Base-by-base conservation (phyloP, 345 rosid genomes). In the Triadica sebifera region DNA sequence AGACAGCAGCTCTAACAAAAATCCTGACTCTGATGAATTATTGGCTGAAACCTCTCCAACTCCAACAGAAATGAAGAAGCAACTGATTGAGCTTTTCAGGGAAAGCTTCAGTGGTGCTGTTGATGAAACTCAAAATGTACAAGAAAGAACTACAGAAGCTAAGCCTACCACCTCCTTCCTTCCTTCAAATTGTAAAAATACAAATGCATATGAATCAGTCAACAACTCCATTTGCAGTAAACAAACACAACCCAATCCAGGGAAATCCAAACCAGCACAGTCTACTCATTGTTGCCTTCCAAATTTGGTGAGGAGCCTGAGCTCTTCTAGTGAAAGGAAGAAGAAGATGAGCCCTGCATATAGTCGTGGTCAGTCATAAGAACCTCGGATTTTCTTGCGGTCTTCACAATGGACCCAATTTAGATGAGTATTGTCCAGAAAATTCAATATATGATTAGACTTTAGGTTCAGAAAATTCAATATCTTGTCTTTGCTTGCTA, bases 211-310 rank as follows among this genome's bases (percentile, higher is more conserved):
- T 15, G 79, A 58, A 65, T 59, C 79, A 9, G 45, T 19, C 11
- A 51, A 71, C 13, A 70, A 65, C 57, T 79, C 88, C n/a, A 65
- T 57, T 25, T 12, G 15, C 65, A 76, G 84, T 16, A 55, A 45
- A 38, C 74, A 63, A 65, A 34, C 79, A 41, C 59, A 50, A 70
- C 73, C 53, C n/a, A 38, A 29, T 15, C 38, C 43, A 3, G 70
- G 24, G 29, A 85, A 80, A 73, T 65, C 66, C 17, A 85, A 83
- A 75, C 51, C 90, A 46, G 45, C 69, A 16, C 69, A 66, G 19
- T 82, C 83, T 70, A 50, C 78, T 24, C 81, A 66, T 11, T 72
- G 89, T 77, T 87, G 90, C 85, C 69, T 89, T 34, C 89, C 94
- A 9, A 70, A 74, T 65, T 72, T 85, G 74, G 85, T 76, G 60